A percentile compares a stretch with the other conserved stretches of the same genome.
These are phyloP conservation scores for Colletotrichum ledebouriae DNA, from an alignment of 2,329 filamentous ascomycete species.

Conservation along the genomic window DNA sequence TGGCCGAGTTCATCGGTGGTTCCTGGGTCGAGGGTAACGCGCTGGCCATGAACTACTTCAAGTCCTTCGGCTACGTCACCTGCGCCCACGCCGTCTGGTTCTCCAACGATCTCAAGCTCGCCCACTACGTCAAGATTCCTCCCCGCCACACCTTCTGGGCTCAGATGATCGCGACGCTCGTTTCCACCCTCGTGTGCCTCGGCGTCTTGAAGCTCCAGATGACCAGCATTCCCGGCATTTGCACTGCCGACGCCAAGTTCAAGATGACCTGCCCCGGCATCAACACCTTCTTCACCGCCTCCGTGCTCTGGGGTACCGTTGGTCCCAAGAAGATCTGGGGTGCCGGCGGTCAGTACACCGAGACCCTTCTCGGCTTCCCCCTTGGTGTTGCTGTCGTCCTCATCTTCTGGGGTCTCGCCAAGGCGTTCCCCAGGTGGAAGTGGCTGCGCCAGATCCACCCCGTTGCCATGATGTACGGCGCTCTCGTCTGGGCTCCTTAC, in stretches of 20 bases:
- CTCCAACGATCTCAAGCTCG: constrained; percentile 58
- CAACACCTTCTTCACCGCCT: constrained; percentile 57
- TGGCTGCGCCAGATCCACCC: constrained; percentile 57
- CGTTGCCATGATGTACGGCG: constrained; percentile 57
- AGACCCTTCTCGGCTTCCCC: constrained; percentile 55
- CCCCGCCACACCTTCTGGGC: constrained; percentile 71
- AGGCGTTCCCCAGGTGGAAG: constrained; percentile 49
- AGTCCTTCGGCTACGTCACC: constrained; percentile 60
- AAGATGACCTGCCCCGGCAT: constrained; percentile 54
- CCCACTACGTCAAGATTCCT: constrained; percentile 72
- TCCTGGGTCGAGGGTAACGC: constrained; percentile 64
- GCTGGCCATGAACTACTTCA: constrained; percentile 68
- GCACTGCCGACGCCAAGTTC: constrained; percentile 53
- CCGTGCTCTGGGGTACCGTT: constrained; percentile 58
- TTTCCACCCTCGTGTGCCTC: constrained; percentile 65
- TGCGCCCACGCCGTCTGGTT: constrained; percentile 45
- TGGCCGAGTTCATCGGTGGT: constrained; percentile 68
- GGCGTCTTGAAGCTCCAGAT: constrained; percentile 63
- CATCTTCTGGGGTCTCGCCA: constrained; percentile 53
- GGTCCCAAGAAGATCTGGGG: constrained; percentile 56
- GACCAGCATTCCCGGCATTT: constrained; percentile 53
- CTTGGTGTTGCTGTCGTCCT: constrained; percentile 54
- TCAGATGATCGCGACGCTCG: constrained; percentile 68
- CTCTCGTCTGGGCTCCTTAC: constrained; percentile 58
- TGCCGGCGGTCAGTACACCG: constrained; percentile 52